Conservation (phyloP, 1,284 basidiomycete species). For the Farysia itapuensis region DNA sequence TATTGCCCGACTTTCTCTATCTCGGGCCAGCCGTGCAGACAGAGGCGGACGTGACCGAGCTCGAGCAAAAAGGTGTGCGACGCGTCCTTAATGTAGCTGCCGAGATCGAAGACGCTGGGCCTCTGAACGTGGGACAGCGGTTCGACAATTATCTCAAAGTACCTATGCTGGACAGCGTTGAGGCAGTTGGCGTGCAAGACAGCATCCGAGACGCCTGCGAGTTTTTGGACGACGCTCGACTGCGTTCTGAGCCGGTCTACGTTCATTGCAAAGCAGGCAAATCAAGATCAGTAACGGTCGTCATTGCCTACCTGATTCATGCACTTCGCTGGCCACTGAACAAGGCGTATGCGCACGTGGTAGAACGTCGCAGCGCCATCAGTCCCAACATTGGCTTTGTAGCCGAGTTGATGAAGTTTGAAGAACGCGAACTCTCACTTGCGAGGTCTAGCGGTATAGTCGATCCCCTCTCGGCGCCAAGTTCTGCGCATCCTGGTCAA, state of each 20-base stretch:
- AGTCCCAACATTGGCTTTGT: conserved; percentile 99
- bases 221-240: conserved; percentile 82
- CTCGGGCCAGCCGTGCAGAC: conserved; percentile 84
- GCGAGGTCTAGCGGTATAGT: conserved; percentile 18
- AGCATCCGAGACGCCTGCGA: conserved; percentile 82
- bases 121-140: conserved; percentile 9
- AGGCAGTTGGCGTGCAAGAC: conserved; percentile 83
- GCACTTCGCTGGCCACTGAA: conserved; percentile 93
- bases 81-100: conserved; percentile 86
- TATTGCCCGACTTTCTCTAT: conserved; percentile 85
- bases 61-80: conserved; percentile 76
- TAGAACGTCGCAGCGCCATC: conserved; percentile 84
- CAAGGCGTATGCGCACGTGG: conserved; percentile 83
- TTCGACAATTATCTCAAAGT: conserved; percentile 84
- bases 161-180: conserved; percentile 90
- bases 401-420: conserved; percentile 92
- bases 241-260: conserved; percentile 84
- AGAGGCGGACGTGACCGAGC: conserved; percentile 72
- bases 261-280: conserved; percentile 97
- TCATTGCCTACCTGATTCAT: conserved; percentile 95
- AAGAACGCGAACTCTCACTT: conserved; percentile 65
- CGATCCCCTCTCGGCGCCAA: not conserved
- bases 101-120: conserved; percentile 63
- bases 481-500: no score
- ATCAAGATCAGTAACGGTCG: conserved; percentile 91